These are phyloP conservation scores for Dryas integrifolia DNA, from an alignment of 331 rosid species.

Conservation along the genomic window DNA sequence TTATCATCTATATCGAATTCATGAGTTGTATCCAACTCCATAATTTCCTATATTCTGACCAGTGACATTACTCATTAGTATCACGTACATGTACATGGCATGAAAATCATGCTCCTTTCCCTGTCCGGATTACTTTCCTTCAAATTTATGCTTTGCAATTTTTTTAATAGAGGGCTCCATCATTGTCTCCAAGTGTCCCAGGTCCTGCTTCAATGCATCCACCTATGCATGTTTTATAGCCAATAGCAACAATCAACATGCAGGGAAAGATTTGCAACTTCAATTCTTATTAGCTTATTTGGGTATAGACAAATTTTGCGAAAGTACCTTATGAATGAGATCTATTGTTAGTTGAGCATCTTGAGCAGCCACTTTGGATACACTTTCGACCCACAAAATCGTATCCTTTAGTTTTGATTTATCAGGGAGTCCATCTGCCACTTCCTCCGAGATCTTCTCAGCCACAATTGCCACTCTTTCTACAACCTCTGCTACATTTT, in stretches of 20 bases:
- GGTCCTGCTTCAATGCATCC: background rate
- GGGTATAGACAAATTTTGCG: no score
- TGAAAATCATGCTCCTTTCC: no score
- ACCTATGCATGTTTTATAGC: background rate
- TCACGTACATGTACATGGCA: no score
- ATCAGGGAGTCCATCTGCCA: slow-evolving; percentile 48
- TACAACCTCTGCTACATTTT: slow-evolving; percentile 43
- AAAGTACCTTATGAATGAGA: slow-evolving; percentile 57
- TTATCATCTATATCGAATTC: no score
- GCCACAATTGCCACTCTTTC: slow-evolving; percentile 49
- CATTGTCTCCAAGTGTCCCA: background rate
- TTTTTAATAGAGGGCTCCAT: background rate
- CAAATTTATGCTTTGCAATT: background rate
- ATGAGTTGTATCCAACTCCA: no score
- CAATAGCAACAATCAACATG: no score
- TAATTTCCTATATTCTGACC: no score
- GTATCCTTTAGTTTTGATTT: slow-evolving; percentile 43
- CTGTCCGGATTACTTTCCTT: no score
- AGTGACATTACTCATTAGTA: no score
- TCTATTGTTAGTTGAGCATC: slow-evolving; percentile 56
- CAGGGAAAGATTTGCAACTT: no score
- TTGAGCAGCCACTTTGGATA: slow-evolving; percentile 48
- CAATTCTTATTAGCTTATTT: no score
- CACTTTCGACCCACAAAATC: slow-evolving; percentile 39
- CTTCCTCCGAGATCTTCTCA: slow-evolving; percentile 47